Base-by-base conservation (phyloP, 257 asterid species). In the Scutellaria baicalensis region DNA sequence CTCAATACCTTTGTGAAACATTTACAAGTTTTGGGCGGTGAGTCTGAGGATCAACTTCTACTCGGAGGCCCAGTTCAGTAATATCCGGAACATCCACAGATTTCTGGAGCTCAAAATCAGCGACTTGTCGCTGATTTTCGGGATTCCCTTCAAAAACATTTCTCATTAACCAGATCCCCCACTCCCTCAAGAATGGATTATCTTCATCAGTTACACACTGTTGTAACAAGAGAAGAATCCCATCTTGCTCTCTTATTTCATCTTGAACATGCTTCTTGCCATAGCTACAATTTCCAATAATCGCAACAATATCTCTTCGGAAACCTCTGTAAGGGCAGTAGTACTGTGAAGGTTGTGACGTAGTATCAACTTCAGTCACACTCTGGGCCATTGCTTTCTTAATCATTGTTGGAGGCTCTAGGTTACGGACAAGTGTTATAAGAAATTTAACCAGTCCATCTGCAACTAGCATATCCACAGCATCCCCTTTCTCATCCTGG, bases 111-210 rank as follows among this genome's bases (percentile, higher is more conserved):
- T 88, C 93, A 72, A 88, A 61, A 64, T 79, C 80, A 33, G 89
- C 70, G 76, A 93, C 84, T 27, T 73, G 55, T 50, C 59, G 21
- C 67, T 84, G 84, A 77, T 93, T 93, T 75, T 88, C 93, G 48
- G 38, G 58, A 76, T 93, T 93, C 63, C 95, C 90, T 77, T 90
- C 93, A 77, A 88, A 64, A 57, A 90, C 16, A 79, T 86, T 90
- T 62, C 91, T 84, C 69, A 81, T 69, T 0, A 85, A 59, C 95
- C 95, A 93, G 38, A 93, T 76, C 27, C 98, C 98, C 97, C 97
- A 93, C 66, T 93, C 97, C 82, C 97, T 90, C 84, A 88, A 75
- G 76, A 82, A 93, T 0, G 98, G 93, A 71, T 85, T 93, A 38
- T 93, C 95, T 69, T 88, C 98, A 70, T 90, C 98, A 36, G 70